Percentiles rank a stretch among this genome's conserved stretches.
Evolutionary conservation across 441 rosid species (phyloP).

Genomic region (Populus tomentosa): DNA sequence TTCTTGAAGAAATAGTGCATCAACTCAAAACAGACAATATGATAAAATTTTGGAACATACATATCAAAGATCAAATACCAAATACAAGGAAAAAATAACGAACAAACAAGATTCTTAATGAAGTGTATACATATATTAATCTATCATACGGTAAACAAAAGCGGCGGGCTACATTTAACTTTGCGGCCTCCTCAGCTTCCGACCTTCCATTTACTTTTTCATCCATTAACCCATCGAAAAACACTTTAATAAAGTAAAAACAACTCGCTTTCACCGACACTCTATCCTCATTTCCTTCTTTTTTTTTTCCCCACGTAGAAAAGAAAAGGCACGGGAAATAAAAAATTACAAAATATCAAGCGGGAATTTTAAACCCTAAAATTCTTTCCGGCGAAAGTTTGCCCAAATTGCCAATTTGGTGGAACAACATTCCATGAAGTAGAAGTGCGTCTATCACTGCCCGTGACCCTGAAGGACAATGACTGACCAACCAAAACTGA

Average conservation of each 20-base stretch:
- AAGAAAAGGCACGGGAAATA: not conserved
- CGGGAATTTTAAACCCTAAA: slow-evolving; percentile 32
- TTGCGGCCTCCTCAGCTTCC: slow-evolving; percentile 41
- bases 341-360: not conserved
- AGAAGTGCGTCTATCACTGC: slow-evolving; percentile 46
- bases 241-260: not conserved
- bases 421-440: slow-evolving; percentile 52
- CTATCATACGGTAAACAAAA: not conserved
- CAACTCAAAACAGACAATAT: too few relatives aligned
- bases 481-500: slow-evolving; percentile 45
- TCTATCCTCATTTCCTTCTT: not conserved
- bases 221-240: not conserved
- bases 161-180: slow-evolving; percentile 44
- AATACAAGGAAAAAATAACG: not conserved
- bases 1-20: too few relatives aligned
- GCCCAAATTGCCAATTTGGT: slow-evolving; percentile 46
- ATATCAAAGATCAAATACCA: not conserved
- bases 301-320: not conserved
- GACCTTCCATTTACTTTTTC: slow-evolving; percentile 1
- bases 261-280: not conserved
- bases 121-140: not conserved
- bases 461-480: slow-evolving; percentile 45
- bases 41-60: not conserved
- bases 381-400: slow-evolving; percentile 49
- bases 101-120: not conserved